Evolutionary conservation across 2,329 filamentous ascomycete species (phyloP), one percentile per base, ranked within the genome.

Genomic region (Colletotrichum gloeosporioides): DNA sequence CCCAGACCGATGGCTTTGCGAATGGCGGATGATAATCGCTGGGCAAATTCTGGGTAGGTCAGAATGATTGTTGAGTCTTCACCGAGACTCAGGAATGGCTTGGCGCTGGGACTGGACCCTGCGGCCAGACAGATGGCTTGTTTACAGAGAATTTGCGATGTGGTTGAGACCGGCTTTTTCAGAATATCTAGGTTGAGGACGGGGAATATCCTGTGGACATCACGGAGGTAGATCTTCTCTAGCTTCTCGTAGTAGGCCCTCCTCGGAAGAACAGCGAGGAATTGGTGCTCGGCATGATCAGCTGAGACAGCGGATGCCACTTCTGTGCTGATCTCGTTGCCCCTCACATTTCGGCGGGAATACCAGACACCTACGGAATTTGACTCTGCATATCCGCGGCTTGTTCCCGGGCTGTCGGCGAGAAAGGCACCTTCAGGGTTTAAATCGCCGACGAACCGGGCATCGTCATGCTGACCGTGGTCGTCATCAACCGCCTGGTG

Each of bases 391-490:
- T 77, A 76, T 1, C 77, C 73, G 15, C 68, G 73, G 9, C 39
- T 64, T 15, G 77, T 70, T 10, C 57, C 74, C 5, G 74, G 74
- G 12, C 74, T 74, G 29, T 79, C 77, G 53, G 78, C 78, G 25
- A 80, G 77, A 66, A 80, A 80, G 6, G 79, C 76, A 4, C 78
- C 79, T 44, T 80, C 79, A 6, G 79, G 79, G 69, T 78, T 79
- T 16, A 80, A 62, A 59, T 80, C 77, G 16, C 78, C 79, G 27
- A 80, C 79, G 44, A 80, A 80, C 6, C 74, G 59, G 15, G 72
- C 74, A 22, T 76, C 74, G 4, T 76, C 66, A 12, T 74, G 57
- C 72, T 77, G 53, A 73, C 65, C 39, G 59, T 72, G 44, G 70
- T 75, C 76, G 15, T 79, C 69, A 49, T 68, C 66, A 12, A 31